phyloP scores from a whole-genome alignment of 805 yeast species.

The Metschnikowia reukaufii region DNA sequence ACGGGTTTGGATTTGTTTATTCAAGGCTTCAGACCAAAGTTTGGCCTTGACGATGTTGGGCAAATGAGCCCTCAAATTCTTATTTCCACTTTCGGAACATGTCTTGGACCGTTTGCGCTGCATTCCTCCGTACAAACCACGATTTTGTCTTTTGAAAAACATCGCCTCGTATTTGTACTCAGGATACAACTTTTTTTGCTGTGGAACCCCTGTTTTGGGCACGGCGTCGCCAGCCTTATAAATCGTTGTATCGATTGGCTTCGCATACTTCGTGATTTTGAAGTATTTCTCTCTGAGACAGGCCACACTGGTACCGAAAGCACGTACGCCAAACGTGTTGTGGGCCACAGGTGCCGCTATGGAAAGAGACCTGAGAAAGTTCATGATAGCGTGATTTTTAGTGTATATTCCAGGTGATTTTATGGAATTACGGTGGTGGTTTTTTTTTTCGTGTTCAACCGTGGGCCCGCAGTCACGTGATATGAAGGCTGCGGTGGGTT shows the following conservation, averaged over 20 bases:
- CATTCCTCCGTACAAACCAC: constrained; percentile 89
- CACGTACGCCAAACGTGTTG: constrained; percentile 3
- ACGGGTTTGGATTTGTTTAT: constrained; percentile 53
- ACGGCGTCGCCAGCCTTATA: constrained; percentile 40
- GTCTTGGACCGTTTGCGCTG: constrained; percentile 74
- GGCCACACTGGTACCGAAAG: constrained; percentile 10
- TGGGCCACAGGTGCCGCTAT: constrained; percentile 5
- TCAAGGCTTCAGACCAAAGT: constrained; percentile 82
- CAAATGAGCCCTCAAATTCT: constrained; percentile 68
- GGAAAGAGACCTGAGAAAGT: constrained; percentile 15
- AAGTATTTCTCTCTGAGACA: constrained; percentile 34
- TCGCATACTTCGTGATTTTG: constrained; percentile 41
- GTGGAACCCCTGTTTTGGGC: constrained; percentile 20
- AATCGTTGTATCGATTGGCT: constrained; percentile 35
- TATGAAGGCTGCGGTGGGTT: background rate
- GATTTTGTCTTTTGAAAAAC: constrained; percentile 78
- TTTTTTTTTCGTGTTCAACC: constrained; percentile 1
- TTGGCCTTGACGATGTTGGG: constrained; percentile 78
- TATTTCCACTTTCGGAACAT: constrained; percentile 75
- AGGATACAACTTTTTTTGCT: constrained; percentile 16
- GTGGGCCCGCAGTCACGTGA: background rate
- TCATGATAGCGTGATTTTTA: constrained; percentile 9
- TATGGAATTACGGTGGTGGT: background rate
- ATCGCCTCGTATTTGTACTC: constrained; percentile 64
- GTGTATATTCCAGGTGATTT: background rate